A percentile compares a stretch with the other conserved stretches of the same genome.
These are phyloP conservation scores for Saccharomycopsis vini DNA, from an alignment of 805 yeast species.

Conservation along the genomic window DNA sequence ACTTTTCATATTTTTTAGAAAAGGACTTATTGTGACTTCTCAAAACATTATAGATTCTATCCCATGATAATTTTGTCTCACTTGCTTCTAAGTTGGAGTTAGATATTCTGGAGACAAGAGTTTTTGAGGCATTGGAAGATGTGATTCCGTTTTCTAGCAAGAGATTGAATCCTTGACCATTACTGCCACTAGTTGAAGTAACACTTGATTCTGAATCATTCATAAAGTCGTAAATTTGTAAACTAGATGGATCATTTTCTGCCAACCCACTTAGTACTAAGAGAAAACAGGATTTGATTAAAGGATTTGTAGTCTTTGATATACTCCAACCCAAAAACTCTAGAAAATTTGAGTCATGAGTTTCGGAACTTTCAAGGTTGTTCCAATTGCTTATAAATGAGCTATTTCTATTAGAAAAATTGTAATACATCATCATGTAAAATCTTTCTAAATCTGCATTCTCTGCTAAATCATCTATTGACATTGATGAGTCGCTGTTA, in stretches of 20 bases:
- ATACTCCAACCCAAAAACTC: constrained; percentile 90
- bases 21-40: constrained; percentile 5
- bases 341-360: constrained; percentile 39
- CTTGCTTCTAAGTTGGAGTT: not conserved
- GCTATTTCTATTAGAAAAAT: not conserved
- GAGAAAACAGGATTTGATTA: constrained; percentile 76
- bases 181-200: not conserved
- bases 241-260: constrained; percentile 46
- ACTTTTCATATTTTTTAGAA: constrained; percentile 7
- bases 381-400: not conserved
- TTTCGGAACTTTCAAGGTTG: not conserved
- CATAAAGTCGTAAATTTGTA: constrained; percentile 41
- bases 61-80: constrained; percentile 9
- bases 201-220: constrained; percentile 20
- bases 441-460: constrained; percentile 84
- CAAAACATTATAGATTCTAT: constrained; percentile 5
- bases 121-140: not conserved
- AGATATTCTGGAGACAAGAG: too few species aligned
- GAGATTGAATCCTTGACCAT: not conserved
- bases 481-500: constrained; percentile 27
- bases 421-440: constrained; percentile 35
- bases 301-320: constrained; percentile 57
- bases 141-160: not conserved
- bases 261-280: constrained; percentile 58
- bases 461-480: constrained; percentile 55